phyloP scores from a whole-genome alignment of 225 moss, liverwort and hornwort species.

The Lunularia cruciata region DNA sequence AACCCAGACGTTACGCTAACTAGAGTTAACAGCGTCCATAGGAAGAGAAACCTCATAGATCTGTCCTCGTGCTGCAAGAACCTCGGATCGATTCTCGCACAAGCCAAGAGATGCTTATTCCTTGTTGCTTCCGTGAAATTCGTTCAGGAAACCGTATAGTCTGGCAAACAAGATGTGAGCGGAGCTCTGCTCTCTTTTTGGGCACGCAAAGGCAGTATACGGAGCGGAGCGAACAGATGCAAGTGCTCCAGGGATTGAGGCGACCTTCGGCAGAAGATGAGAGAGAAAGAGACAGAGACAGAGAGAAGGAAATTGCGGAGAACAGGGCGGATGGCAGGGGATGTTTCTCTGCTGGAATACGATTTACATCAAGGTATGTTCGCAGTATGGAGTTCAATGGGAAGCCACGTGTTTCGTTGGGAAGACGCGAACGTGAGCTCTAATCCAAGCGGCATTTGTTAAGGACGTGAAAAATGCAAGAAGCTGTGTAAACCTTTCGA shows the following conservation, averaged over 20 bases:
- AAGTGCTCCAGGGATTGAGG: not conserved
- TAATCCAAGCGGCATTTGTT: not conserved
- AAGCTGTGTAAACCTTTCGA: too few relatives aligned
- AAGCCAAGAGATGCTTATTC: too few relatives aligned
- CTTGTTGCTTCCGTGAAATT: too few relatives aligned
- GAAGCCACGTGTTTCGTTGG: too few relatives aligned
- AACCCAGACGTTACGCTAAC: not conserved
- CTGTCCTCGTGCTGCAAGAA: not conserved
- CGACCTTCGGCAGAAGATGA: not conserved
- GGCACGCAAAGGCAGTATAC: not conserved
- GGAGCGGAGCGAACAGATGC: not conserved
- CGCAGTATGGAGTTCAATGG: too few relatives aligned
- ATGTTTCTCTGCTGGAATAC: too few relatives aligned
- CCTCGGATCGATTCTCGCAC: not conserved
- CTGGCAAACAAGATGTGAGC: not conserved
- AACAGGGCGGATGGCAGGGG: too few relatives aligned
- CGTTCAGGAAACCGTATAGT: not conserved
- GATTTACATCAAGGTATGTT: too few relatives aligned
- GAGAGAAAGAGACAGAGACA: not conserved
- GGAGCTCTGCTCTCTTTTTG: not conserved
- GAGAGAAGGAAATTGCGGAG: not conserved
- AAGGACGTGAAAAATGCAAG: too few relatives aligned
- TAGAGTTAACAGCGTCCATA: constrained; percentile 5
- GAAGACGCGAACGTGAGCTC: too few relatives aligned
- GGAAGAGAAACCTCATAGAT: constrained; percentile 17